Evolutionary conservation across 1,284 basidiomycete genomes (phyloP).

Genomic region (Cutaneotrichosporon curvatum): DNA sequence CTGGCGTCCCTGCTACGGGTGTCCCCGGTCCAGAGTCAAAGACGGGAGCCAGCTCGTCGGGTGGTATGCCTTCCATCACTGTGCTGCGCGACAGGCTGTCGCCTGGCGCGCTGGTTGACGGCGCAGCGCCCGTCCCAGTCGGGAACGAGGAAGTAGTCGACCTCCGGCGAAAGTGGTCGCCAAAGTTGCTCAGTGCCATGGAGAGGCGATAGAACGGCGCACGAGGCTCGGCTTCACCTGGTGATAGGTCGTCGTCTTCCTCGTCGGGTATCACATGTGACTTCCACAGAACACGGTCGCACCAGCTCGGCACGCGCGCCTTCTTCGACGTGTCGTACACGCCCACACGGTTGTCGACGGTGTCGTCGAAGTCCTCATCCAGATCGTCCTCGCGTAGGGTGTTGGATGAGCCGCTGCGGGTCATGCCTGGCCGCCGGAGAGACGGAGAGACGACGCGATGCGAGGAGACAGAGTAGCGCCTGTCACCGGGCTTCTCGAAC

Average conservation of each 20-base stretch:
- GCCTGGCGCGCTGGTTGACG: no score
- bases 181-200: slow-evolving; percentile 28
- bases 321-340: slow-evolving; percentile 51
- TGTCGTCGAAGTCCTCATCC: slow-evolving; percentile 25
- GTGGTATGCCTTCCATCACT: background rate
- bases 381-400: slow-evolving; percentile 1
- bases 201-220: slow-evolving; percentile 25
- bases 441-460: background rate
- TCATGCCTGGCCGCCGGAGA: slow-evolving; percentile 17
- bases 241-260: slow-evolving; percentile 6
- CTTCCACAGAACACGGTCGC: slow-evolving; percentile 47
- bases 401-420: slow-evolving; percentile 30
- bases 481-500: no score
- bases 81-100: no score
- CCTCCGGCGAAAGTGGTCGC: slow-evolving; percentile 24
- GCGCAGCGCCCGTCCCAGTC: no score
- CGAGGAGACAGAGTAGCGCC: background rate
- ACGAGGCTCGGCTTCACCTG: background rate
- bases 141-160: no score
- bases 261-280: slow-evolving; percentile 34
- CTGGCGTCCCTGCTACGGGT: background rate
- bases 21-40: background rate
- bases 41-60: background rate
- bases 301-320: slow-evolving; percentile 51
- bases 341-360: slow-evolving; percentile 40